These are phyloP conservation scores for Mortierella alpina DNA, from an alignment of 192 early-diverging fungal genomes.

Conservation along the genomic window DNA sequence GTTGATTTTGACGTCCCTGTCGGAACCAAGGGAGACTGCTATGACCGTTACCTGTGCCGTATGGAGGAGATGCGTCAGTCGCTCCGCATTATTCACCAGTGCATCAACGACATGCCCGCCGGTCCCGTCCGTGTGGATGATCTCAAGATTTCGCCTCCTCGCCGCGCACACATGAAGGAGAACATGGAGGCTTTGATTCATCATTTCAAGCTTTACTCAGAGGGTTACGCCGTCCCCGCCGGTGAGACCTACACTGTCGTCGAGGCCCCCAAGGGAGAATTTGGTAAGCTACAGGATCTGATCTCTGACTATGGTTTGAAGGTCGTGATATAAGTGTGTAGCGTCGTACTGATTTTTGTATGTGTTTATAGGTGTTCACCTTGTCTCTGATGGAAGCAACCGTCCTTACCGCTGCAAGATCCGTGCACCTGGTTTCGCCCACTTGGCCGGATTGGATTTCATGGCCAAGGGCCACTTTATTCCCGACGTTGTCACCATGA, in stretches of 20 bases:
- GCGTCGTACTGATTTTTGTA: background rate
- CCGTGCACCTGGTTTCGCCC: conserved; percentile 94
- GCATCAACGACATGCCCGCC: conserved; percentile 94
- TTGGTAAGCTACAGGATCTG: conserved; percentile 65
- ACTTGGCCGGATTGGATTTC: conserved; percentile 90
- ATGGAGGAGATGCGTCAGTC: conserved; percentile 99
- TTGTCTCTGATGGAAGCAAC: conserved; percentile 94
- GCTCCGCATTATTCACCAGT: conserved; percentile 94
- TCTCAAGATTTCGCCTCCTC: conserved; percentile 95
- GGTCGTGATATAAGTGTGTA: background rate
- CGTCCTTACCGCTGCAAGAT: conserved; percentile 98
- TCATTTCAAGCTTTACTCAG: conserved; percentile 99
- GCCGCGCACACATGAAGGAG: conserved; percentile 95
- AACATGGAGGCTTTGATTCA: conserved; percentile 99
- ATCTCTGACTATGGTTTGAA: background rate
- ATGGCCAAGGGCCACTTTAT: conserved; percentile 92
- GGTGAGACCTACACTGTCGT: conserved; percentile 98
- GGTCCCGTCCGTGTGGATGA: conserved; percentile 97
- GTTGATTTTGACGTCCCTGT: conserved; percentile 98
- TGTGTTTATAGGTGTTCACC: conserved; percentile 67
- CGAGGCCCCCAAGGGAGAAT: conserved; percentile 99
- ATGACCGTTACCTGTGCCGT: conserved; percentile 95
- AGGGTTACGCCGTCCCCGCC: conserved; percentile 96
- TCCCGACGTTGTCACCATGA: conserved; percentile 96
- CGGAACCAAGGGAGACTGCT: conserved; percentile 94